A percentile compares a stretch with the other conserved stretches of the same genome.
phyloP scores from a whole-genome alignment of 345 rosid species.

The Salix viminalis region DNA sequence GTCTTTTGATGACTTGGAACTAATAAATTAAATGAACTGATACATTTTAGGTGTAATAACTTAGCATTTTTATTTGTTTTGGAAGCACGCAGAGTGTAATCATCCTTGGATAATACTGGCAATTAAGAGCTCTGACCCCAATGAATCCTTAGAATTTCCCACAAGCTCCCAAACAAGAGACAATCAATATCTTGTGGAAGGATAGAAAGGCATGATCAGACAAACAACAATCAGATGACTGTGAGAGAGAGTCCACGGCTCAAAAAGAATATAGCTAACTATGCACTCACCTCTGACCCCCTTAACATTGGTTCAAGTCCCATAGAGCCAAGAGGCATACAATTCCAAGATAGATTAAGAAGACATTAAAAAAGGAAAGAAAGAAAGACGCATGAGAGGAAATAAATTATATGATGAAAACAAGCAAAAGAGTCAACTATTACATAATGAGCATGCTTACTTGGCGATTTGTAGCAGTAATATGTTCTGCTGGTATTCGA shows the following conservation, averaged over 20 bases:
- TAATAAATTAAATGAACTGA: no score
- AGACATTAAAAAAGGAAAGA: neutral
- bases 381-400: neutral
- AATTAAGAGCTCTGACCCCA: no score
- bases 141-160: no score
- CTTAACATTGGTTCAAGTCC: neutral
- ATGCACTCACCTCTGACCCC: neutral
- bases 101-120: no score
- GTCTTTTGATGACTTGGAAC: no score
- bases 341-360: neutral
- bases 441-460: constrained; percentile 37
- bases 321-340: neutral
- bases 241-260: neutral
- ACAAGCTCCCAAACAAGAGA: no score
- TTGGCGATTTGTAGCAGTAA: constrained; percentile 98
- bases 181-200: no score
- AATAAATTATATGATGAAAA: neutral
- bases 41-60: no score
- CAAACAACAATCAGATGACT: no score
- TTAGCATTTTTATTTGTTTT: no score
- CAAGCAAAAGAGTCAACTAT: neutral
- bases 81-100: no score
- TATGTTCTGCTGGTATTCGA: constrained; percentile 93
- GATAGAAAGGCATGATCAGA: no score
- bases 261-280: neutral